phyloP scores from a whole-genome alignment of 1,284 basidiomycete genomes.

The Uromyces viciae-fabae region DNA sequence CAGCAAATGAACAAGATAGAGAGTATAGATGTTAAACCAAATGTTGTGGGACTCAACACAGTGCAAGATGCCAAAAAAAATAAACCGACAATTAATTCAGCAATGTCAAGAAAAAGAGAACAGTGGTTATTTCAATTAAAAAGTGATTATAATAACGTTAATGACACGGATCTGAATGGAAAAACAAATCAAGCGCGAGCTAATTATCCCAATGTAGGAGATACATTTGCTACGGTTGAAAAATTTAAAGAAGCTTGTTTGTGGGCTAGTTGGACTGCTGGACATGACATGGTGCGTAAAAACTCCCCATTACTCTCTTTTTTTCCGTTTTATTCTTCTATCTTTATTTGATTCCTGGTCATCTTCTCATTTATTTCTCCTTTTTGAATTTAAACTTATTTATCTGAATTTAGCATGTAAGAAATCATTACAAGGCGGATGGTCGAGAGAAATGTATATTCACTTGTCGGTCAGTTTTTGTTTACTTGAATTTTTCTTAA shows the following conservation, averaged over 20 bases:
- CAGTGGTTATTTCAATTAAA: background rate
- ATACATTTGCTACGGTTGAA: background rate
- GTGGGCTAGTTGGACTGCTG: constrained; percentile 36
- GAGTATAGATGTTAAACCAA: background rate
- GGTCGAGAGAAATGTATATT: constrained; percentile 22
- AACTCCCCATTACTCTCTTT: background rate
- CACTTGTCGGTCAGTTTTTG: constrained; percentile 25
- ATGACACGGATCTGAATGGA: background rate
- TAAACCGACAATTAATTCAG: background rate
- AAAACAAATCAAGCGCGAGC: background rate
- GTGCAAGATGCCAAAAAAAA: background rate
- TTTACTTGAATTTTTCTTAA: background rate
- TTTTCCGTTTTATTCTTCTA: background rate
- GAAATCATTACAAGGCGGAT: constrained; percentile 22
- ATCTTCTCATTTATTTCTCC: background rate
- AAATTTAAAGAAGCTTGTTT: constrained; percentile 24
- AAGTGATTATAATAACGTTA: background rate
- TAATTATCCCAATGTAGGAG: constrained; percentile 19
- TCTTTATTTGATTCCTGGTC: background rate
- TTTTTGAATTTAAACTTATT: background rate
- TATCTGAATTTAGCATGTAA: background rate
- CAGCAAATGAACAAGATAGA: background rate
- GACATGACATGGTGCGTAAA: constrained; percentile 32
- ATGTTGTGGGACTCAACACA: background rate
- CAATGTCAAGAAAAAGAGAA: background rate